Evolutionary conservation across 305 asterid species (phyloP).

Genomic region (Caryopteris hybrid): DNA sequence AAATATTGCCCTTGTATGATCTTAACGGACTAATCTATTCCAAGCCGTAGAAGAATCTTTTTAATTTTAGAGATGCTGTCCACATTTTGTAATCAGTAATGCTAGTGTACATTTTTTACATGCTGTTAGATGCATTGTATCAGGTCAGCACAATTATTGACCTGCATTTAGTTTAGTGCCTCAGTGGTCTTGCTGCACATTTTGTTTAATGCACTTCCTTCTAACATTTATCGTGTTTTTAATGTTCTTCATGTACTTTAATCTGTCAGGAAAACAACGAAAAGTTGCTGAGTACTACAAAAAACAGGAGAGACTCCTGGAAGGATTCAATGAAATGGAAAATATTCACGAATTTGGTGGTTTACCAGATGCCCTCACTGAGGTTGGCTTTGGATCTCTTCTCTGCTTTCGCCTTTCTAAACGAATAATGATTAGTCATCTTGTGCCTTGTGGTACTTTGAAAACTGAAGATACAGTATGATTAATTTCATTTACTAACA

Average conservation of each 20-base stretch:
- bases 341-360: constrained; percentile 58
- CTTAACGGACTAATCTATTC: background rate
- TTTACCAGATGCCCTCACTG: constrained; percentile 51
- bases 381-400: constrained; percentile 41
- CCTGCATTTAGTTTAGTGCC: background rate
- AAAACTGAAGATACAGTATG: background rate
- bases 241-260: background rate
- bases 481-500: background rate
- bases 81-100: background rate
- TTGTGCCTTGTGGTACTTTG: background rate
- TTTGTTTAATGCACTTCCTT: background rate
- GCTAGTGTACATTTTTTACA: background rate
- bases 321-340: constrained; percentile 92
- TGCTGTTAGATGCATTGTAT: background rate
- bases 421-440: background rate
- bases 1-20: background rate
- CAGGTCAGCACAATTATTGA: background rate
- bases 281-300: constrained; percentile 79
- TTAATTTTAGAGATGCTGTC: background rate
- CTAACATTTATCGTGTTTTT: background rate
- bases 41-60: background rate
- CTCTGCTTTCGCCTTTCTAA: background rate
- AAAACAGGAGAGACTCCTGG: constrained; percentile 70
- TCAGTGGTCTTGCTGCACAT: background rate
- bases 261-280: constrained; percentile 51